Evolutionary conservation across 129 eudicot genomes (phyloP), one percentile per base, ranked within the genome.

Genomic region (Flaveria bidentis): DNA sequence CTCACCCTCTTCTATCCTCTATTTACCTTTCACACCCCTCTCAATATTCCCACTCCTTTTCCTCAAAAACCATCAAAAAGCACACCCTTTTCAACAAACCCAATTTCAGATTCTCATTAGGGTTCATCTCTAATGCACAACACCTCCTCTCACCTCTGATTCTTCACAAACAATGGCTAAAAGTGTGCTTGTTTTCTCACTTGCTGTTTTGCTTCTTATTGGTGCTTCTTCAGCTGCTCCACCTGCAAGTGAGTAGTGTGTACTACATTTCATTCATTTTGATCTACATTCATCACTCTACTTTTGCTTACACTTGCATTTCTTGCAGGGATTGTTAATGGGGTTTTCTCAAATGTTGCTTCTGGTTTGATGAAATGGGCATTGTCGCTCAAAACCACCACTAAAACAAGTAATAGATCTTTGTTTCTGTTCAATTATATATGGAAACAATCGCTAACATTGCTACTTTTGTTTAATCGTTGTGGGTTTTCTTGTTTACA

Each of bases 321-420:
- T 52, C 74, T 55, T 84, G 81, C 96, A 94, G 98, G 87, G 65
- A 82, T 94, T 72, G 94, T 91, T 69, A 86, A 85, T 89, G 99
- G 97, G 76, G 67, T 84, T 57, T 74, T 94, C 68, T 91, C 99
- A 67, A 86, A 89, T 80, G 88, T 85, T 46, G 83, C 93, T 25
- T 78, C 96, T 58, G 71, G 61, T 67, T 68, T 86, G 69, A 78
- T 91, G 92, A 94, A 91, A 85, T 94, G 99, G 99, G 55, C 72
- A 53, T 84, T 78, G 86, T 94, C 99, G 12, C 88, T 94, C 67
- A 86, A 86, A 81, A 52, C 92, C n/a, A 80, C 88, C 11, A 80
- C 96, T 41, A 94, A 94, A 84, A 87, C 99, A 76, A 86, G 99
- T 94, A 76, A 73, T 65, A 58, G 77, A 68, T 82, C 87, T 85